These are phyloP conservation scores for Eremomyces bilateralis DNA, from an alignment of 495 filamentous ascomycete genomes.

Conservation along the genomic window DNA sequence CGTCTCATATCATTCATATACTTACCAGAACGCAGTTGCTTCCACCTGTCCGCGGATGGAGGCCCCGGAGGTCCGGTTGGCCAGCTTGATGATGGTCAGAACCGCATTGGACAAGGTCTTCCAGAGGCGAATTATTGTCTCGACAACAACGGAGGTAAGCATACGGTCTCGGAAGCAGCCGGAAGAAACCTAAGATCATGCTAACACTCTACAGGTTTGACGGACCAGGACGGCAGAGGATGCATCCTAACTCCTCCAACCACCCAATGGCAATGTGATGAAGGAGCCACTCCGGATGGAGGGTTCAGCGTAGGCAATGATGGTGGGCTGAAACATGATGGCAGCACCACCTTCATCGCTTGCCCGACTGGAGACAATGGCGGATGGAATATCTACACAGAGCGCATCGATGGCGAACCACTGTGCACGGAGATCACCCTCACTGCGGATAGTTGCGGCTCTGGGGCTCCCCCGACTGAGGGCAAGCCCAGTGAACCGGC, in stretches of 20 bases:
- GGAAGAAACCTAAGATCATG: background rate
- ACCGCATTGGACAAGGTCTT: background rate
- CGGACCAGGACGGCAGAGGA: background rate
- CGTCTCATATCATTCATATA: background rate
- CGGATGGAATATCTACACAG: slow-evolving; percentile 13
- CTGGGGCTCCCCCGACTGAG: too few species aligned
- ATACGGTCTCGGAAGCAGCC: background rate
- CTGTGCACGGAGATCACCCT: too few species aligned
- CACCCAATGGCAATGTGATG: background rate
- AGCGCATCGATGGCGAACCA: too few species aligned
- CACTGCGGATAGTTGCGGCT: too few species aligned
- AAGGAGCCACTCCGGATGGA: background rate
- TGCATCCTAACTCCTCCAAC: background rate
- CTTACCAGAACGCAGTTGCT: background rate
- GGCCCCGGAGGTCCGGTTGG: background rate
- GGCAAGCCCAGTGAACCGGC: too few species aligned
- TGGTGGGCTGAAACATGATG: slow-evolving; percentile 4
- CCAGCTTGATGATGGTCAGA: background rate
- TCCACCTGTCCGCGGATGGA: background rate
- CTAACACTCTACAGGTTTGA: background rate
- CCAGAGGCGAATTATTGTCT: background rate
- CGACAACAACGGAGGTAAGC: background rate
- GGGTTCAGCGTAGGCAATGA: background rate
- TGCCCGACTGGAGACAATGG: slow-evolving; percentile 13
- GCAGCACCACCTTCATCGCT: slow-evolving; percentile 4